Base-by-base conservation (phyloP, 1,284 basidiomycete species). In the Xanthoconium separans region DNA sequence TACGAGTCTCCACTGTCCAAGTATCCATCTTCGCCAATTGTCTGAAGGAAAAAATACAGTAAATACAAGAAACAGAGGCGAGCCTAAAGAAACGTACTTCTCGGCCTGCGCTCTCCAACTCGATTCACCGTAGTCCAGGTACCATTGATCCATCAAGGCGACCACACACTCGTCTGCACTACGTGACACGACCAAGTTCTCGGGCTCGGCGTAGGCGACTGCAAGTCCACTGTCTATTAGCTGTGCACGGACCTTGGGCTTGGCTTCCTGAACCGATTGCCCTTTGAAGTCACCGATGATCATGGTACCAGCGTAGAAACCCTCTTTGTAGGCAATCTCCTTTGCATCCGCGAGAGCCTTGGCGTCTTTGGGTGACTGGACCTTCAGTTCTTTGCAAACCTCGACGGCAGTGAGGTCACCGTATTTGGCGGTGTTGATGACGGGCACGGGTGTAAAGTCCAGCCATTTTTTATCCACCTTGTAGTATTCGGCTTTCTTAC, bases 71-170 rank as follows among this genome's bases (percentile, higher is more conserved):
- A 31, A 24, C 2, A 18, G 4, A 16, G 6, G n/a, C 18, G n/a
- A 56, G 3, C 33, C 12, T n/a, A 49, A 15, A 24, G 16, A 76
- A 83, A 61, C 64, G 87, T 66, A 91, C 93, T 82, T 87, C 71
- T 95, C 89, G 8, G 94, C 87, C 66, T 91, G 81, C 16, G 81
- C 84, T 73, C 89, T 91, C 97, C 97, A 99, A 39, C 73, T 71
- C 4, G 84, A 70, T 77, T 98, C 95, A 64, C 96, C 97, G 68
- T 99, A 99, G 75, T 99, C 95, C 70, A 99, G 77, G 75, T 99
- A 99, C 95, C 96, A 99, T 74, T 99, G 97, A 71, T 99, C 97
- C 83, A 95, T 96, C 59, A 99, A 78, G 7, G 96, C 95, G 55
- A 99, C 95, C 34, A 98, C 91, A 77, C 96, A 99, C 74, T 98